Conservation (phyloP, 495 filamentous ascomycete species). For the Clavariopsis aquatica region DNA sequence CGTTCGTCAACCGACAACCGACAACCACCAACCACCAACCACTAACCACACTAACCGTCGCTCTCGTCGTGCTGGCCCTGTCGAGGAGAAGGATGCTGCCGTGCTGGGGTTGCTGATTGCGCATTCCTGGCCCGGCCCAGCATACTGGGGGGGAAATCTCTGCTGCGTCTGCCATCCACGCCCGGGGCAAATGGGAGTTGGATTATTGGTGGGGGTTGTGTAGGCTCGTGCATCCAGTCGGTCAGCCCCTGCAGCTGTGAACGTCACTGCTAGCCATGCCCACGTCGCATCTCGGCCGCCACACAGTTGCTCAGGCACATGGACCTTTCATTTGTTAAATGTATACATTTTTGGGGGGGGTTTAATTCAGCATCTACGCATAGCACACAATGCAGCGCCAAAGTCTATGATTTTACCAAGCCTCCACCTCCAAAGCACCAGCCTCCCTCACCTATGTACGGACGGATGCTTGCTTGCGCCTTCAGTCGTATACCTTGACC, state of each 20-base stretch:
- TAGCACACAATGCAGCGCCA: conserved; percentile 20
- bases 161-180: conserved; percentile 5
- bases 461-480: conserved; percentile 9
- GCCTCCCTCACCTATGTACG: conserved; percentile 2
- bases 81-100: neutral
- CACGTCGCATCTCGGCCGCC: neutral
- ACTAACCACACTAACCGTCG: too few species aligned
- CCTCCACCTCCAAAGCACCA: neutral
- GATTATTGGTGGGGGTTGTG: conserved; percentile 2
- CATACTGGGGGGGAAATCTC: conserved; percentile 6
- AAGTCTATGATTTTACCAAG: conserved; percentile 16
- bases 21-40: too few species aligned
- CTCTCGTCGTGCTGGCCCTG: neutral
- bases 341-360: conserved; percentile 1
- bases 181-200: conserved; percentile 2
- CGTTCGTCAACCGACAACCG: neutral
- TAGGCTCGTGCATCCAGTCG: conserved; percentile 11
- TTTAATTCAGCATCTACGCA: conserved; percentile 6
- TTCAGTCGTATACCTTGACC: neutral
- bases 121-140: neutral
- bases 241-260: conserved; percentile 4
- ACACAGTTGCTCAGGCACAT: conserved; percentile 4
- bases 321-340: neutral
- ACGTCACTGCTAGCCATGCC: conserved; percentile 12
- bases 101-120: conserved; percentile 15